Evolutionary conservation across 2,329 filamentous ascomycete genomes (phyloP).

Genomic region (Pseudogymnoascus sp.): DNA sequence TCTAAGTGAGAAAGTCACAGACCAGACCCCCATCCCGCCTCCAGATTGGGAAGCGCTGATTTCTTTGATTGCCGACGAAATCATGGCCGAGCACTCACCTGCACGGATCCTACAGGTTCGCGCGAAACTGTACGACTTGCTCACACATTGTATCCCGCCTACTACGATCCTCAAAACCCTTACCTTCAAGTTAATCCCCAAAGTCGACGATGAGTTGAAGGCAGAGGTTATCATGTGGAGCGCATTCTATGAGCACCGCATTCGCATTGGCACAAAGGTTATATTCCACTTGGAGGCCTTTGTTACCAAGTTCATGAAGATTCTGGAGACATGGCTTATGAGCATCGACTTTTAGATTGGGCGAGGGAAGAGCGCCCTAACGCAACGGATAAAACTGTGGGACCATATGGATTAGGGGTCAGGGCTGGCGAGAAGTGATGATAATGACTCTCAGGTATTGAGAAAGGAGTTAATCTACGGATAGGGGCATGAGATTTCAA

Average conservation of each 20-base stretch:
- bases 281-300: constrained; percentile 98
- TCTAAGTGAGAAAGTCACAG: constrained; percentile 75
- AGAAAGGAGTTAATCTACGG: constrained; percentile 2
- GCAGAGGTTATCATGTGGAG: constrained; percentile 92
- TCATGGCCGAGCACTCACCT: constrained; percentile 88
- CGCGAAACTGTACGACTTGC: constrained; percentile 89
- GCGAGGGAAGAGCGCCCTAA: not conserved
- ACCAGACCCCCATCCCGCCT: constrained; percentile 81
- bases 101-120: constrained; percentile 79
- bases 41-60: constrained; percentile 97
- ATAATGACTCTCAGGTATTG: not conserved
- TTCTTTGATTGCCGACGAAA: constrained; percentile 80
- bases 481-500: constrained; percentile 1
- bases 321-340: constrained; percentile 87
- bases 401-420: not conserved
- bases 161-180: constrained; percentile 91
- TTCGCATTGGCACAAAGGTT: constrained; percentile 85
- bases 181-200: constrained; percentile 82
- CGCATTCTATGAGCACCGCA: constrained; percentile 92
- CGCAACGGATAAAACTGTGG: not conserved
- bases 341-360: constrained; percentile 58
- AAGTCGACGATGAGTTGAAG: constrained; percentile 84
- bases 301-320: constrained; percentile 96
- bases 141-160: constrained; percentile 94
- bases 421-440: not conserved